phyloP scores from a whole-genome alignment of 805 yeast genomes.

The Myxozyma sirexii region DNA sequence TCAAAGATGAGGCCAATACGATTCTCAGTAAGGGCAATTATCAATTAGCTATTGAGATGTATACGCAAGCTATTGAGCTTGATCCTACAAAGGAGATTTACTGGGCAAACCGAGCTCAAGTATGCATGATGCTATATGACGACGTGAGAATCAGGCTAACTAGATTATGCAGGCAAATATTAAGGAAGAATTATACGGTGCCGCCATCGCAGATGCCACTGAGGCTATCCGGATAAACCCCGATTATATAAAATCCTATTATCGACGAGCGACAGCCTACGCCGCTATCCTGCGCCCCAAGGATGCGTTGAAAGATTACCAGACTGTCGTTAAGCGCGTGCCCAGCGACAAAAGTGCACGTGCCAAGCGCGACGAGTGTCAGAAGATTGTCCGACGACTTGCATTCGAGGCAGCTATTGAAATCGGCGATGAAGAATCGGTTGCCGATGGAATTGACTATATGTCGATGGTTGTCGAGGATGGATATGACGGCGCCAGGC shows the following conservation, averaged over 20 bases:
- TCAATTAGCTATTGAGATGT: slow-evolving; percentile 69
- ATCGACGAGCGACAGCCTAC: slow-evolving; percentile 81
- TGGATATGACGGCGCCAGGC: slow-evolving; percentile 60
- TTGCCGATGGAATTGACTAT: slow-evolving; percentile 53
- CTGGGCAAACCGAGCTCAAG: slow-evolving; percentile 82
- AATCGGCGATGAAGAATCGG: slow-evolving; percentile 60
- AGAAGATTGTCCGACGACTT: slow-evolving; percentile 64
- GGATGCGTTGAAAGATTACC: slow-evolving; percentile 72
- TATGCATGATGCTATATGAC: neutral
- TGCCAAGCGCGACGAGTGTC: slow-evolving; percentile 63
- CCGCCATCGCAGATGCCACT: slow-evolving; percentile 78
- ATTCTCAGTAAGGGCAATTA: slow-evolving; percentile 79
- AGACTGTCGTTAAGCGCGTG: slow-evolving; percentile 57
- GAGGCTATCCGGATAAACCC: slow-evolving; percentile 69
- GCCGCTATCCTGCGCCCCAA: slow-evolving; percentile 75
- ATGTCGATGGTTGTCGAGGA: slow-evolving; percentile 52
- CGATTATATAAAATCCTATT: slow-evolving; percentile 74
- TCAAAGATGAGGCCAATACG: slow-evolving; percentile 85
- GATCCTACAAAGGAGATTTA: slow-evolving; percentile 80
- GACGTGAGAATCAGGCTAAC: neutral
- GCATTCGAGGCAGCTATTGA: slow-evolving; percentile 89
- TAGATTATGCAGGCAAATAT: slow-evolving; percentile 62
- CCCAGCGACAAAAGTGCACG: slow-evolving; percentile 73
- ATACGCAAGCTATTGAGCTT: slow-evolving; percentile 76
- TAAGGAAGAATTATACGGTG: slow-evolving; percentile 82